These are phyloP conservation scores for Botrytis pseudocinerea DNA, from an alignment of 2,329 filamentous ascomycete species.

Conservation along the genomic window DNA sequence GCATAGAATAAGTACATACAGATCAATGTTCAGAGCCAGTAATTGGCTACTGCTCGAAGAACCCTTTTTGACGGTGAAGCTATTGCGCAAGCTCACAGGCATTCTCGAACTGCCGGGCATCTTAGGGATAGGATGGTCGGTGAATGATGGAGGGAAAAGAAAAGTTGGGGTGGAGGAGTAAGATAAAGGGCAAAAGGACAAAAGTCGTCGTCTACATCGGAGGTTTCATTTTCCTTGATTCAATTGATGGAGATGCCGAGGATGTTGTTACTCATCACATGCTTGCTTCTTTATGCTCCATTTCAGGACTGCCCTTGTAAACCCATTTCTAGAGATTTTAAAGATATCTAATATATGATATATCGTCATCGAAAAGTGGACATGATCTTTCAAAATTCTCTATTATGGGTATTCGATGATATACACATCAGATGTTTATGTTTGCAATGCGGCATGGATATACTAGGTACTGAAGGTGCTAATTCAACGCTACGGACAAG, in stretches of 20 bases:
- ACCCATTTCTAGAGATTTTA: not conserved
- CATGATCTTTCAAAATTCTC: not conserved
- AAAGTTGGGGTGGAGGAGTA: not conserved
- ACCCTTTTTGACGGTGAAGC: constrained; percentile 61
- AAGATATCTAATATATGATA: not conserved
- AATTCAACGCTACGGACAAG: not conserved
- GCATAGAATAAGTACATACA: constrained; percentile 53
- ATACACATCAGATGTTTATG: not conserved
- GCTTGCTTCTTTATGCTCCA: constrained; percentile 19
- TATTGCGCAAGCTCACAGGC: constrained; percentile 69
- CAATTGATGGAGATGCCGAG: constrained; percentile 19
- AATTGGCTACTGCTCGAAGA: constrained; percentile 54
- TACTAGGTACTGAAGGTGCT: not conserved
- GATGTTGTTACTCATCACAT: constrained; percentile 22
- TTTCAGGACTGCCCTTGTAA: constrained; percentile 18
- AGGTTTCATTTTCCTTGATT: constrained; percentile 18
- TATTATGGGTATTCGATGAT: not conserved
- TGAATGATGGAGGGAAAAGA: constrained; percentile 15
- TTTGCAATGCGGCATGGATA: constrained; percentile 9
- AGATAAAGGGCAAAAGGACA: not conserved
- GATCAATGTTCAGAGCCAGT: constrained; percentile 63
- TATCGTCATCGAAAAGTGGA: constrained; percentile 11
- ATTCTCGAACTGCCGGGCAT: constrained; percentile 70
- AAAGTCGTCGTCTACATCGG: constrained; percentile 20
- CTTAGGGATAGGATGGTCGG: constrained; percentile 30